Conservation (phyloP, 148 eudicot genomes). For the Polygonum maritimum region DNA sequence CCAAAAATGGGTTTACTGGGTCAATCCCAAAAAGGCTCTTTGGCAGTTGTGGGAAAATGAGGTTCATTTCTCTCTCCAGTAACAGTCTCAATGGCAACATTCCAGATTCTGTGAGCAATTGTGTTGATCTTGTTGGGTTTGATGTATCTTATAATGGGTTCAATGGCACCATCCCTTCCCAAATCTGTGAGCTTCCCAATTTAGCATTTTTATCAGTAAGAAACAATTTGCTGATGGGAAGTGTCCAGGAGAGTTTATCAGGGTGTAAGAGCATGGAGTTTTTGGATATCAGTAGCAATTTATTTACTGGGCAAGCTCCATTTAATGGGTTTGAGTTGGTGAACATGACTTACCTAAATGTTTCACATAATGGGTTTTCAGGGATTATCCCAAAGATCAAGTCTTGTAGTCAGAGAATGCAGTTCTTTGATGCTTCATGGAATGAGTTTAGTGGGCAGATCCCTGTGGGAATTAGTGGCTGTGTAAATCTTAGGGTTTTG, state of each 20-base stretch:
- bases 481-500: conserved; percentile 48
- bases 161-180: conserved; percentile 50
- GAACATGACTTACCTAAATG: conserved; percentile 63
- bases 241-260: conserved; percentile 45
- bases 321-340: conserved; percentile 55
- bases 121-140: conserved; percentile 65
- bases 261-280: conserved; percentile 55
- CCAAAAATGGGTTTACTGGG: conserved; percentile 61
- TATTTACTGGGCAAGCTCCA: conserved; percentile 57
- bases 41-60: conserved; percentile 55
- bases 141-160: conserved; percentile 71
- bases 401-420: conserved; percentile 53
- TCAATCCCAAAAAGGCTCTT: conserved; percentile 61
- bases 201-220: conserved; percentile 62
- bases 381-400: conserved; percentile 41
- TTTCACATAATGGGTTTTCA: conserved; percentile 64
- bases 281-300: conserved; percentile 84
- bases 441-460: conserved; percentile 60
- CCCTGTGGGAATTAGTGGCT: conserved; percentile 50
- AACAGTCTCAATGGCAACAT: conserved; percentile 72
- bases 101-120: conserved; percentile 53
- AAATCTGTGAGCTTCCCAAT: conserved; percentile 40
- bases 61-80: conserved; percentile 59
- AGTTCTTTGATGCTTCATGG: conserved; percentile 60
- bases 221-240: conserved; percentile 54